These are phyloP conservation scores for Calonectria montana DNA, from an alignment of 2,329 filamentous ascomycete genomes.

Conservation along the genomic window DNA sequence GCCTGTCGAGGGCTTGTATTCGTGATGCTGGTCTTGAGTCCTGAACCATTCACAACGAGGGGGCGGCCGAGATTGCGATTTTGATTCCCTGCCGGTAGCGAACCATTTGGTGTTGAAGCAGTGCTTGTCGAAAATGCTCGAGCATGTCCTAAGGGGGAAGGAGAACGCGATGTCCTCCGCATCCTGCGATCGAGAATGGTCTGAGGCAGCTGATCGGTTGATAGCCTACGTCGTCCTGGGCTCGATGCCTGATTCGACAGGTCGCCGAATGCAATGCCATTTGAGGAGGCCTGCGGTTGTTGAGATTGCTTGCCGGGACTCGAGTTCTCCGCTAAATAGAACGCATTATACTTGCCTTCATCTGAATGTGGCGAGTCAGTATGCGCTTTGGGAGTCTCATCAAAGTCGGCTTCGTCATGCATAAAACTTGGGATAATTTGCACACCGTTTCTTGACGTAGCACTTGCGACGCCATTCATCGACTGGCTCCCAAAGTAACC, in stretches of 20 bases:
- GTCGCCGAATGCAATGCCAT: conserved; percentile 62
- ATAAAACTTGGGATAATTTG: conserved; percentile 65
- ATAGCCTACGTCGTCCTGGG: conserved; percentile 58
- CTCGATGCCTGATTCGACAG: conserved; percentile 49
- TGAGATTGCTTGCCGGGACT: conserved; percentile 42
- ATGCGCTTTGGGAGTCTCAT: conserved; percentile 55
- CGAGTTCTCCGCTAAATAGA: conserved; percentile 42
- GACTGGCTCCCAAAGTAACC: conserved; percentile 47
- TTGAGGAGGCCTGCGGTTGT: conserved; percentile 41
- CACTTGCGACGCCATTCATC: conserved; percentile 49
- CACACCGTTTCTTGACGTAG: conserved; percentile 56
- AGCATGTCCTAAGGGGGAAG: conserved; percentile 65
- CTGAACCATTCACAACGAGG: conserved; percentile 64
- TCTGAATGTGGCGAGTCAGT: conserved; percentile 62
- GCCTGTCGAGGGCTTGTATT: conserved; percentile 36
- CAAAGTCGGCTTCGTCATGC: conserved; percentile 64
- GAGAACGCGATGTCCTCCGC: conserved; percentile 65
- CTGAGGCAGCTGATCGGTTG: conserved; percentile 66
- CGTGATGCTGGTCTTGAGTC: conserved; percentile 49
- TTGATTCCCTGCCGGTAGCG: conserved; percentile 49
- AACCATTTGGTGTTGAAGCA: conserved; percentile 52
- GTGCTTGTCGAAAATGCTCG: conserved; percentile 57
- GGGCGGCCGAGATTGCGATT: conserved; percentile 55
- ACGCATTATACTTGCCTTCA: conserved; percentile 50
- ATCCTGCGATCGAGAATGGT: conserved; percentile 65